Base-by-base conservation (phyloP, 495 filamentous ascomycete genomes). In the Neurospora sp. region DNA sequence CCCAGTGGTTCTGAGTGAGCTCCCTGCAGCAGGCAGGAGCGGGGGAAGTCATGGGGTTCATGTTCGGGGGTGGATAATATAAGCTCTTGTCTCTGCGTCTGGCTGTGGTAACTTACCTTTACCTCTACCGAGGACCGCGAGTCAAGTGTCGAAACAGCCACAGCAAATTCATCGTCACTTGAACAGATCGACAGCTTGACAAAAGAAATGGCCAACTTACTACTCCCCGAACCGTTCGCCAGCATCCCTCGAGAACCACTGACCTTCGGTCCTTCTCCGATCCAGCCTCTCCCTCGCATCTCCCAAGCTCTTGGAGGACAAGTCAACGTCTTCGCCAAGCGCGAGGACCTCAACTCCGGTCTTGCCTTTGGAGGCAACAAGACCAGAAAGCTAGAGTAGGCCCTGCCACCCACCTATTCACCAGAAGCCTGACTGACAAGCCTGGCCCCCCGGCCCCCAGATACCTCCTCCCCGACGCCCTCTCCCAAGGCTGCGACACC, bases 331-430 rank as follows among this genome's bases (percentile, higher is more conserved):
- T 90, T 87, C 76, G 88, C 89, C 75, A 90, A 91, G 76, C 85
- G 89, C 72, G 89, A 92, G 72, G 90, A 91, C 79, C 83, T 85
- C 71, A 91, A 89, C 83, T 89, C 86, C 11, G 86, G 84, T 2
- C 85, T 90, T 16, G 90, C 89, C 7, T 91, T 82, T 76, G 90
- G 90, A 11, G 90, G 88, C 60, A 91, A 91, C 82, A 91, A 91
- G 80, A 88, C 86, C 20, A 83, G 89, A 31, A 92, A 92, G 78
- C 82, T 92, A 0, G 89, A 91, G 83, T 42, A 41, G 16, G 14
- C 16, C 14, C 3, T 4, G 16, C 14, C 40, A 41, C 40, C 14
- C 5, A 4, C 14, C 4, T 3, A 1, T 16, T 12, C 6, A 16
- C 40, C 14, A 41, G 0, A 5, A 41, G 40, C 40, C 5, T 41